Base-by-base conservation (phyloP, 805 yeast species). In the Wickerhamiella australiensis region DNA sequence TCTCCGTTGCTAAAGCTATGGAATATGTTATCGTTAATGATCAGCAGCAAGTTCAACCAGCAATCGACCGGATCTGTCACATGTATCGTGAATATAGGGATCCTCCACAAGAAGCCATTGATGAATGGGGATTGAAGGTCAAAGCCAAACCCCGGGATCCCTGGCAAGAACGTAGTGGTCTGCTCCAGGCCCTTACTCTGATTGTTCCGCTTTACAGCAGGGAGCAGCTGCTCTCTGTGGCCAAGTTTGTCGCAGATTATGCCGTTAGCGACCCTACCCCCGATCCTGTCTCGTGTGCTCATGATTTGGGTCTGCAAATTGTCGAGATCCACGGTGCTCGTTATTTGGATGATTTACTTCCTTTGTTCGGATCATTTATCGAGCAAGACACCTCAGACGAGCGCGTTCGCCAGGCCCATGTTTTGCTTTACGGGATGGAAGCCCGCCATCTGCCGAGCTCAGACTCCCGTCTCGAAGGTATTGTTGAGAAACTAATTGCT, bases 371-470 rank as follows among this genome's bases (percentile, higher is more conserved):
- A 64, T 60, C 64, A 5, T 50, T 48, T 76, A 18, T 51, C 11
- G 42, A 20, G 17, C 38, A 44, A 21, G 42, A 41, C 3, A 7
- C n/a, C 38, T n/a, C 37, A 8, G 20, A 31, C 17, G 46, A 33
- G 21, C 49, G 40, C 15, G 47, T 42, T 6, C 26, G 42, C 2
- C 46, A 47, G 37, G 53, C 55, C 18, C 51, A 55, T 22, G 84
- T 92, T 57, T 82, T 92, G 51, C 69, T 90, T 42, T 92, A 90
- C 60, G 98, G 98, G 57, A 78, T 92, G 3, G 74, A 88, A 54
- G 97, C 95, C 1, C 82, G 83, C 52, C 95, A 92, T 68, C 73
- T 92, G 64, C 69, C 75, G 13, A 58, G 75, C 0, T 65, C 73
- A 20, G 98, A 92, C 60, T 58, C 71, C 1, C 76, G 96, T 62